Conservation (phyloP, 176 grass and related monocot genomes). For the Paspalum notatum region DNA sequence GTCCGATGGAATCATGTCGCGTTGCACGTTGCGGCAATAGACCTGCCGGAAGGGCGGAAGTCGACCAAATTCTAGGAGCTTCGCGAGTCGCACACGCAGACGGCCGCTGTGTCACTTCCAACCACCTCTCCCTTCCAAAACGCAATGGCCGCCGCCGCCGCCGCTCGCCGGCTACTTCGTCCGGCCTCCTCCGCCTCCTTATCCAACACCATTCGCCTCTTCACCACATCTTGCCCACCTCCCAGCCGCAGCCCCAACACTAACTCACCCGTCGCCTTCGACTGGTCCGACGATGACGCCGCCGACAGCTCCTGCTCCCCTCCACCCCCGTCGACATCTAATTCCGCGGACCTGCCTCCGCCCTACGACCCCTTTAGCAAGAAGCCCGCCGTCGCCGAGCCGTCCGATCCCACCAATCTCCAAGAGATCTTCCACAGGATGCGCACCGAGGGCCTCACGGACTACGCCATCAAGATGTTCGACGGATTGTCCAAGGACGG, state of each 20-base stretch:
- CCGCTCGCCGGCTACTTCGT: slow-evolving; percentile 6
- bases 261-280: slow-evolving; percentile 77
- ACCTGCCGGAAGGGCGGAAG: no score
- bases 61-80: no score
- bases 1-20: no score
- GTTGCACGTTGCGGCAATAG: no score
- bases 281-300: slow-evolving; percentile 78
- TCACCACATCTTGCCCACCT: slow-evolving; percentile 17
- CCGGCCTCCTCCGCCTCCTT: not conserved
- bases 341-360: slow-evolving; percentile 50
- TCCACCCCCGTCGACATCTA: slow-evolving; percentile 16
- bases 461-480: slow-evolving; percentile 98
- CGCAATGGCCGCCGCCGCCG: slow-evolving; percentile 24
- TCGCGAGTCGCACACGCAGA: no score
- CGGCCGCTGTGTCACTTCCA: no score
- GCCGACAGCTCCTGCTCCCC: slow-evolving; percentile 27
- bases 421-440: slow-evolving; percentile 85
- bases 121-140: not conserved
- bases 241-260: slow-evolving; percentile 45
- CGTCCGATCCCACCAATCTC: slow-evolving; percentile 70
- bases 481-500: slow-evolving; percentile 93
- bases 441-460: slow-evolving; percentile 80
- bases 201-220: slow-evolving; percentile 19
- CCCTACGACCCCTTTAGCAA: slow-evolving; percentile 87
- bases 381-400: slow-evolving; percentile 50